These are phyloP conservation scores for Metschnikowia reukaufii DNA, from an alignment of 805 yeast species.

Conservation along the genomic window DNA sequence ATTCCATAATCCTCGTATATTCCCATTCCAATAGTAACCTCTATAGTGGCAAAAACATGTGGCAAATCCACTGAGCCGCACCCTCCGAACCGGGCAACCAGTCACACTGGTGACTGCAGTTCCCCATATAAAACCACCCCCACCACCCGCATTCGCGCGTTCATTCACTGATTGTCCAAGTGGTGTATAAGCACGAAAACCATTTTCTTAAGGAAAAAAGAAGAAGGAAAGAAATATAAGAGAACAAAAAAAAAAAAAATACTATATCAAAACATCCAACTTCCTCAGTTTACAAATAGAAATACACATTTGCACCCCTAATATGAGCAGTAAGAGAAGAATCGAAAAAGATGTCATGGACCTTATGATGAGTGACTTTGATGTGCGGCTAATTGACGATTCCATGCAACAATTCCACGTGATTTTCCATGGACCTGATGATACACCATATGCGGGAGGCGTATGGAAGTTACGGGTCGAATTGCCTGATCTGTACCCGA, in stretches of 20 bases:
- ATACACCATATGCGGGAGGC: constrained; percentile 85
- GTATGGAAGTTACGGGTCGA: constrained; percentile 90
- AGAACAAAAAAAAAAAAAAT: no score
- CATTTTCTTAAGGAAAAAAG: no score
- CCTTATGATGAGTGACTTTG: constrained; percentile 91
- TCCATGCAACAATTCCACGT: constrained; percentile 80
- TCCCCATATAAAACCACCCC: not conserved
- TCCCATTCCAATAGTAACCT: no score
- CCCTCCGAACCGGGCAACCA: not conserved
- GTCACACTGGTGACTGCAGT: not conserved
- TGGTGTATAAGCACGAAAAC: no score
- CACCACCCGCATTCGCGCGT: not conserved
- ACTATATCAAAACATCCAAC: no score
- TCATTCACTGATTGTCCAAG: no score
- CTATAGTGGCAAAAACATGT: not conserved
- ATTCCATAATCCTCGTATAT: no score
- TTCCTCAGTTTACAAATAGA: no score
- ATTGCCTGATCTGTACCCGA: constrained; percentile 92
- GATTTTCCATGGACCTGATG: constrained; percentile 78
- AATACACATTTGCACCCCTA: no score
- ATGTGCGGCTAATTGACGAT: constrained; percentile 79
- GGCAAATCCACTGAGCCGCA: not conserved
- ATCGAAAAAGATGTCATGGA: constrained; percentile 97
- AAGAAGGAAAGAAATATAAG: no score
- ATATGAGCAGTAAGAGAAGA: constrained; percentile 50